These are phyloP conservation scores for Mentha longifolia DNA, from an alignment of 257 asterid genomes.

Conservation along the genomic window DNA sequence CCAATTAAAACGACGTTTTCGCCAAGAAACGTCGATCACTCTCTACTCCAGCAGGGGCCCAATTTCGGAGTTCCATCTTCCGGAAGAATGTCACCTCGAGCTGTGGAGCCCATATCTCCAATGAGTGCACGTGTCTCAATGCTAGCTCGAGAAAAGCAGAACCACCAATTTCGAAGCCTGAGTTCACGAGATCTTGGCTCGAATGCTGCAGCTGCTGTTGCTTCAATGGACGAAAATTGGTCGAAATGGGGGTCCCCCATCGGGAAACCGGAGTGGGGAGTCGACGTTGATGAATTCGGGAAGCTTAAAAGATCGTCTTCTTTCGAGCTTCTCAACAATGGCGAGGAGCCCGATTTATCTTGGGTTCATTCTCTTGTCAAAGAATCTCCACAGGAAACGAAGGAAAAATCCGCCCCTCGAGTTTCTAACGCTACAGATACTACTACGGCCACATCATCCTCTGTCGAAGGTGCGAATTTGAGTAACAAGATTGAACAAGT, in stretches of 20 bases:
- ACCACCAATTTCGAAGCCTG: slow-evolving; percentile 67
- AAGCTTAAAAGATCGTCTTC: slow-evolving; percentile 65
- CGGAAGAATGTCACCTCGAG: slow-evolving; percentile 76
- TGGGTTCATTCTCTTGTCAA: slow-evolving; percentile 91
- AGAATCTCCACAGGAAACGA: slow-evolving; percentile 70
- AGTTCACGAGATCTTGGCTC: slow-evolving; percentile 78
- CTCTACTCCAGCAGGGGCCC: slow-evolving; percentile 52
- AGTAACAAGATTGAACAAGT: slow-evolving; percentile 47
- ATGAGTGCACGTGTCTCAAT: slow-evolving; percentile 67
- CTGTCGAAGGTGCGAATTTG: slow-evolving; percentile 40
- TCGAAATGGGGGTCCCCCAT: slow-evolving; percentile 66
- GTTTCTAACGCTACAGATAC: slow-evolving; percentile 36
- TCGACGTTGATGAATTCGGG: slow-evolving; percentile 45
- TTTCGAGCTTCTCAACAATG: slow-evolving; percentile 57
- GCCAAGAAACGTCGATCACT: slow-evolving; percentile 60
- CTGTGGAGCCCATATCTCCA: slow-evolving; percentile 74
- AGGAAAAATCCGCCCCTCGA: slow-evolving; percentile 44
- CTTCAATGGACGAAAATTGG: slow-evolving; percentile 57
- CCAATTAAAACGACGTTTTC: slow-evolving; percentile 66
- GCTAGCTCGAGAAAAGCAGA: slow-evolving; percentile 66
- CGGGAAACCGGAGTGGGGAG: slow-evolving; percentile 66
- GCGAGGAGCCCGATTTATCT: slow-evolving; percentile 83
- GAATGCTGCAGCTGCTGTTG: slow-evolving; percentile 50
- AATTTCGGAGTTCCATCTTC: slow-evolving; percentile 54
- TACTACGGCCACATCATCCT: slow-evolving; percentile 38